Base-by-base conservation (phyloP, 345 rosid species). In the Aurinia saxatilis region DNA sequence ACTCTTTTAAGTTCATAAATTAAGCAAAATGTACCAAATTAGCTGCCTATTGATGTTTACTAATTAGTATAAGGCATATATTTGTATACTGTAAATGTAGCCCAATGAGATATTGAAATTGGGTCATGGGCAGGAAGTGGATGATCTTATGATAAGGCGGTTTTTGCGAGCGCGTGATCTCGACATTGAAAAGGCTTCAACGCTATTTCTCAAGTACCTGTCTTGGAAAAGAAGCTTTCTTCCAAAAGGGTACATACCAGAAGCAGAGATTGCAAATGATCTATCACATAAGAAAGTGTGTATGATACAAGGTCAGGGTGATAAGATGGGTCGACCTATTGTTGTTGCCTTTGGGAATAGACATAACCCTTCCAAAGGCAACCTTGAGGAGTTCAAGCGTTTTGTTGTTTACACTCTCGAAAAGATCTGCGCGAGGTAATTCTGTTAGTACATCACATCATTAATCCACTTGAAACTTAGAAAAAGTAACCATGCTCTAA, bases 121-220 rank as follows among this genome's bases (percentile, higher is more conserved):
- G 16, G 44, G 10, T 15, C 5, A 41, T 41, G 46, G 9, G 29
- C 42, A 91, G 98, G 86, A 87, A 44, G 84, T 60, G 44, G 96
- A 89, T 75, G 97, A 92, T 72, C 74, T 78, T 21, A 82, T 76
- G 91, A 64, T 92, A 54, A 57, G 96, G 67, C 75, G 98, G 74
- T 92, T 92, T 74, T 71, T 92, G 51, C 70, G 91, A 17, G 98
- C 98, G 57, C 86, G 97, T 13, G 93, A 92, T 58, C 72, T 80
- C 0, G 98, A 92, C 65, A 77, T 92, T 15, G 95, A 92, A 75
- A 92, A 85, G 73, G 96, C 96, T 37, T 82, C 90, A 3, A 70
- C 74, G 62, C 29, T 87, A 38, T 84, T 92, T 38, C 75, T 87
- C 1, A 86, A 87, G 80, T 89, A 80, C 65, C 64, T 89, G 10